A percentile compares a stretch with the other conserved stretches of the same genome.
These are phyloP conservation scores for Gastrolobium villosum DNA, from an alignment of 306 rosid genomes.

Conservation along the genomic window DNA sequence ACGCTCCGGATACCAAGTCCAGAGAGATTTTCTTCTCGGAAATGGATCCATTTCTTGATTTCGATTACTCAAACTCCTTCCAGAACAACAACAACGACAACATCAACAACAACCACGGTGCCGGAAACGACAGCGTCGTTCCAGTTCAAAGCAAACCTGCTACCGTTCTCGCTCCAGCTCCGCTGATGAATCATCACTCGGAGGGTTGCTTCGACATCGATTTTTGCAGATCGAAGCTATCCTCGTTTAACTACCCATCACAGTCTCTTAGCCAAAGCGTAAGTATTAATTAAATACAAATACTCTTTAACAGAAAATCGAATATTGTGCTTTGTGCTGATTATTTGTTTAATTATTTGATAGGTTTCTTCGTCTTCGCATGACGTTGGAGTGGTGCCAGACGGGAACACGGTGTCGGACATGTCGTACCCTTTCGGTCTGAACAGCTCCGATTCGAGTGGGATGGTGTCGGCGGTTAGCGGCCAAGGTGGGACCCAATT, in stretches of 20 bases:
- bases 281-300: constrained; percentile 14
- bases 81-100: constrained; percentile 40
- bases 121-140: constrained; percentile 79
- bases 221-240: constrained; percentile 84
- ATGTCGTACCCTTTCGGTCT: constrained; percentile 62
- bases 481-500: constrained; percentile 63
- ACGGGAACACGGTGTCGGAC: constrained; percentile 70
- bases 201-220: constrained; percentile 79
- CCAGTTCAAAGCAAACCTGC: constrained; percentile 75
- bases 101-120: constrained; percentile 20
- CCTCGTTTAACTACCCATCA: constrained; percentile 69
- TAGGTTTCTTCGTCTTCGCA: constrained; percentile 88
- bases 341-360: background rate
- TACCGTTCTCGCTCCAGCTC: constrained; percentile 20
- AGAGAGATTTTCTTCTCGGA: constrained; percentile 68
- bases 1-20: constrained; percentile 67
- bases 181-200: constrained; percentile 51
- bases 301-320: too few species aligned
- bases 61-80: constrained; percentile 70
- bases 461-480: constrained; percentile 48
- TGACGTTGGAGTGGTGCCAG: constrained; percentile 95
- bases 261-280: constrained; percentile 94
- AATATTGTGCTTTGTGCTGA: background rate
- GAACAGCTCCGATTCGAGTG: constrained; percentile 64
- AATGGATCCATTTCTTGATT: constrained; percentile 81